Evolutionary conservation across 371 early-diverging fungal genomes (phyloP).

Genomic region (Entomophthora muscae): DNA sequence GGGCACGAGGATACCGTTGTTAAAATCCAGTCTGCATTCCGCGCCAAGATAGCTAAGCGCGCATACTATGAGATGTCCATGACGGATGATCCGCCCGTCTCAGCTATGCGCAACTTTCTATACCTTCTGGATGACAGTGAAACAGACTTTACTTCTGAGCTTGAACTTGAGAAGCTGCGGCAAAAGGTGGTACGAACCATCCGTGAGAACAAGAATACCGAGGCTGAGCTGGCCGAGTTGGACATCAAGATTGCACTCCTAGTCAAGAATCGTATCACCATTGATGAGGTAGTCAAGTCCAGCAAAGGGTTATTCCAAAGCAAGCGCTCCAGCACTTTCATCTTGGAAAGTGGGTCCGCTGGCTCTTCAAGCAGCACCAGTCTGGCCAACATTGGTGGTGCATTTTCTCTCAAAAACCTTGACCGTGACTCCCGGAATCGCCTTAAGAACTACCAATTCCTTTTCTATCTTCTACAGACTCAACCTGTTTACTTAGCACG

Average conservation of each 20-base stretch:
- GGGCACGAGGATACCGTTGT: constrained; percentile 52
- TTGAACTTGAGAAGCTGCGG: constrained; percentile 69
- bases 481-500: constrained; percentile 81
- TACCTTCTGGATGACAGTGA: constrained; percentile 81
- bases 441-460: constrained; percentile 66
- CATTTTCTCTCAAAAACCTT: constrained; percentile 34
- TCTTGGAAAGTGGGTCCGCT: constrained; percentile 16
- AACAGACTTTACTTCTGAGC: constrained; percentile 81
- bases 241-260: constrained; percentile 95
- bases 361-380: constrained; percentile 14
- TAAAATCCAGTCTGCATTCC: constrained; percentile 68
- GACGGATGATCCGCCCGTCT: constrained; percentile 53
- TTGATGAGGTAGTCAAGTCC: constrained; percentile 73
- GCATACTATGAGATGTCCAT: constrained; percentile 61
- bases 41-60: constrained; percentile 56
- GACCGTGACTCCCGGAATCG: constrained; percentile 70
- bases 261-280: constrained; percentile 85
- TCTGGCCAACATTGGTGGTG: constrained; percentile 6
- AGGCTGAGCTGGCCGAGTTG: constrained; percentile 65
- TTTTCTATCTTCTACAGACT: constrained; percentile 92
- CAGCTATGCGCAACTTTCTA: constrained; percentile 69
- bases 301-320: constrained; percentile 18
- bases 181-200: constrained; percentile 73
- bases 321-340: background rate
- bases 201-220: constrained; percentile 72